phyloP scores from a whole-genome alignment of 495 filamentous ascomycete species.

The Daldinia vernicosa region DNA sequence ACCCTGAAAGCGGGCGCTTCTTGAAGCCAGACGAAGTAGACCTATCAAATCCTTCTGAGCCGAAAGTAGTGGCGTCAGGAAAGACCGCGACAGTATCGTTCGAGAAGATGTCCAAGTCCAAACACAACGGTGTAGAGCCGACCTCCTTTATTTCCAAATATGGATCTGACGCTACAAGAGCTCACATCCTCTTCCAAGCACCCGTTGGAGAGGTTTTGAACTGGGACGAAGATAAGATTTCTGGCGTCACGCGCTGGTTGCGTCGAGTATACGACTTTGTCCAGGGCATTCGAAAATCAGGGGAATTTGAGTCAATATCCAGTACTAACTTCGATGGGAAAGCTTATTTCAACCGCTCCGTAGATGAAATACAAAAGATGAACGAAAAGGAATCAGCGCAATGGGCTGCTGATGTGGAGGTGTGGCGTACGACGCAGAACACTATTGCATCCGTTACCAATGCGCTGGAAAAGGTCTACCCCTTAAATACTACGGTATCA shows the following conservation, averaged over 20 bases:
- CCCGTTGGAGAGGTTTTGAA: constrained; percentile 83
- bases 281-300: constrained; percentile 39
- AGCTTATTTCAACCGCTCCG: constrained; percentile 45
- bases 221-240: constrained; percentile 87
- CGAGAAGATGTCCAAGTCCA: constrained; percentile 98
- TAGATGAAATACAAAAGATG: constrained; percentile 26
- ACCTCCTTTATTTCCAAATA: constrained; percentile 72
- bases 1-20: constrained; percentile 78
- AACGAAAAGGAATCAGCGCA: constrained; percentile 30
- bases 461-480: constrained; percentile 73
- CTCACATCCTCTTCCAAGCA: constrained; percentile 87
- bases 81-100: constrained; percentile 68
- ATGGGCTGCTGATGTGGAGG: constrained; percentile 61
- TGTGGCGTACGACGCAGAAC: constrained; percentile 71
- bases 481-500: constrained; percentile 82
- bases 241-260: constrained; percentile 83
- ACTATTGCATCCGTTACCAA: constrained; percentile 73
- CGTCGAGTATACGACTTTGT: constrained; percentile 69
- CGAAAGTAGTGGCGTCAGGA: constrained; percentile 67
- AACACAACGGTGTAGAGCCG: constrained; percentile 92
- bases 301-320: neutral
- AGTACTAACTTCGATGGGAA: constrained; percentile 28
- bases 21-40: constrained; percentile 81
- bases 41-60: constrained; percentile 62
- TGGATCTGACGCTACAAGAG: constrained; percentile 84